Evolutionary conservation across 441 rosid species (phyloP), one percentile per base, ranked within the genome.

Genomic region (Aleurites moluccanus): DNA sequence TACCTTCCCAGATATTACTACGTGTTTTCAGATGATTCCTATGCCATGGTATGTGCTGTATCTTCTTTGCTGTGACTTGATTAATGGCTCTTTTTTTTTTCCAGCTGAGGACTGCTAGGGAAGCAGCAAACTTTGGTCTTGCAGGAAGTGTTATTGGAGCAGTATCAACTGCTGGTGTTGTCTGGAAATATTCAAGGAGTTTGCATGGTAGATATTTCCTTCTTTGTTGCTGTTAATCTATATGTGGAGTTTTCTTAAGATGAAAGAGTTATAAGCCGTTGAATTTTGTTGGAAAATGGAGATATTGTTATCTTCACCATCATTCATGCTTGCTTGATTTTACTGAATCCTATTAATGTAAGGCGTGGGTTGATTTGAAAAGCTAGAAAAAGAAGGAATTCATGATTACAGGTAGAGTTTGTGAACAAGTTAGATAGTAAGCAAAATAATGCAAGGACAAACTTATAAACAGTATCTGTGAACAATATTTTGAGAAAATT

Each of bases 121-220:
- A 94, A 75, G 96, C 93, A 47, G 86, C 74, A 35, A 76, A 74
- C 0, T 83, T 82, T 69, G 92, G 87, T 50, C 72, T 85, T 33
- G 20, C 85, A 33, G 97, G 98, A 76, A 77, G 88, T 80, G 80
- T 82, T 47, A 78, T 92, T 66, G 99, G 97, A 67, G 98, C 96
- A 21, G 79, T 87, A 52, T 86, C 97, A 21, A 90, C 96, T 78
- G 99, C 93, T 25, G 94, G 85, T 77, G 52, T 91, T 86, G 81
- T 96, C 69, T 92, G 94, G 99, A 92, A 89, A 75, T 92, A 94
- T 80, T 94, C 98, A 2, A 89, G 77, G 86, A 89, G 93, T 69
- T 82, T 88, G 69, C 99, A 92, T 84, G 99, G 99, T 94, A 85
- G 15, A 70, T 10, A 62, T 2, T 77, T 63, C 15, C 74, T 57